Evolutionary conservation across 495 filamentous ascomycete genomes (phyloP).

Genomic region (Aspergillus baeticus): DNA sequence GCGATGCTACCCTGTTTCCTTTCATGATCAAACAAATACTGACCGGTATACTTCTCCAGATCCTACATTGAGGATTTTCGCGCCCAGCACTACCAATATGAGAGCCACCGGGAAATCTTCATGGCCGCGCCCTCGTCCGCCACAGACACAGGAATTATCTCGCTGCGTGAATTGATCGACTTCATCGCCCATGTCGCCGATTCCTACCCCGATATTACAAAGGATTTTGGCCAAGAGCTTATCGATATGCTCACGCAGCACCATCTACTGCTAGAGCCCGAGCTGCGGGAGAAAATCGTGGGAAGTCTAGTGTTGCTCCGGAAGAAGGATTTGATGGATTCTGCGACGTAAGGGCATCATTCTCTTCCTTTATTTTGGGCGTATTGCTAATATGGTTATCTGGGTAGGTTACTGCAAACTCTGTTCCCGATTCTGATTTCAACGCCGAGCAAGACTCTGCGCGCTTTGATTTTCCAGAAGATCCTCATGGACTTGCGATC

Average conservation of each 20-base stretch:
- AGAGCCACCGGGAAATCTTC: conserved; percentile 86
- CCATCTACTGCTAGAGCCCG: conserved; percentile 74
- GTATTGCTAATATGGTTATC: conserved; percentile 13
- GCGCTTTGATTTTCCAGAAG: conserved; percentile 82
- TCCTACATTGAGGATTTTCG: conserved; percentile 86
- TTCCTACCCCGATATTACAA: conserved; percentile 80
- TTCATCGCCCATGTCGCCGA: conserved; percentile 91
- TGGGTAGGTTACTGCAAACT: conserved; percentile 67
- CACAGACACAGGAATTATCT: conserved; percentile 71
- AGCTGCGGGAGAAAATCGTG: conserved; percentile 91
- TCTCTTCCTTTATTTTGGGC: neutral
- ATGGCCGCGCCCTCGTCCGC: conserved; percentile 74
- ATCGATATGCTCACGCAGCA: conserved; percentile 76
- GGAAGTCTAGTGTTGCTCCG: conserved; percentile 83
- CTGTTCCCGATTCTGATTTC: conserved; percentile 87
- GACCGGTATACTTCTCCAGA: conserved; percentile 30
- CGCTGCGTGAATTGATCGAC: conserved; percentile 81
- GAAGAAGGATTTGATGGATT: conserved; percentile 90
- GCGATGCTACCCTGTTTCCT: conserved; percentile 5
- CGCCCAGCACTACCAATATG: conserved; percentile 89
- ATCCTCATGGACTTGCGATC: conserved; percentile 86
- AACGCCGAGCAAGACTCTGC: conserved; percentile 83
- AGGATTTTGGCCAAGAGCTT: conserved; percentile 76
- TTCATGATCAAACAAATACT: conserved; percentile 4
- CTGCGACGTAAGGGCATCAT: conserved; percentile 52